Conservation (phyloP, 208 protist species). For the Acanthamoeba comandoni region DNA sequence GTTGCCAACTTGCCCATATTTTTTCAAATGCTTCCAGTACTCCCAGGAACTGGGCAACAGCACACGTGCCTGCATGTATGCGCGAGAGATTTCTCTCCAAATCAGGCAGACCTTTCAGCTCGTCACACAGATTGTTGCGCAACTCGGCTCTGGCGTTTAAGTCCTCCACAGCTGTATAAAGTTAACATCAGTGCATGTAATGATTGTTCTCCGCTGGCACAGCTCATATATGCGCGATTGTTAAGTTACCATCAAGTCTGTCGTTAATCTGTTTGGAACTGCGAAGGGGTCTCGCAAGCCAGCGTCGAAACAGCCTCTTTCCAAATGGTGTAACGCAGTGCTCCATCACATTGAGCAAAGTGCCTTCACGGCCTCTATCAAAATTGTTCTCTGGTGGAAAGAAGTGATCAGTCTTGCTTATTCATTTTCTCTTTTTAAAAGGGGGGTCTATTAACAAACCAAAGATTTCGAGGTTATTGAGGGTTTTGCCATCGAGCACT, state of each 20-base stretch:
- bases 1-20: conserved; percentile 30
- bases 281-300: conserved; percentile 80
- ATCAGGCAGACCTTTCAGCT: conserved; percentile 51
- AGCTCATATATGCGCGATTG: not conserved
- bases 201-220: not conserved
- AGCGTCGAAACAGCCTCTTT: conserved; percentile 81
- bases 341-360: conserved; percentile 83
- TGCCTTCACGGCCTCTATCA: conserved; percentile 78
- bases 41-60: conserved; percentile 32
- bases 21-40: conserved; percentile 75
- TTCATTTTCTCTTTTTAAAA: too few species aligned
- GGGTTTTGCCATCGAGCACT: conserved; percentile 82
- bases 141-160: conserved; percentile 35
- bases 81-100: conserved; percentile 76
- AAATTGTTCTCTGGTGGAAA: conserved; percentile 73
- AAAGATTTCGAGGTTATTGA: conserved; percentile 85
- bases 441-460: not conserved
- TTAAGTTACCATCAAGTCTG: conserved; percentile 62
- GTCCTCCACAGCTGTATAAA: conserved; percentile 63
- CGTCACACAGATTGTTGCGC: not conserved
- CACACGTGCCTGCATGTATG: conserved; percentile 70
- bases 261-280: conserved; percentile 71
- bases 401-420: too few species aligned
- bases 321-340: conserved; percentile 82
- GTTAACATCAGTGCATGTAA: not conserved